These are phyloP conservation scores for Diplocarpon rosae DNA, from an alignment of 2,329 filamentous ascomycete species.

Conservation along the genomic window DNA sequence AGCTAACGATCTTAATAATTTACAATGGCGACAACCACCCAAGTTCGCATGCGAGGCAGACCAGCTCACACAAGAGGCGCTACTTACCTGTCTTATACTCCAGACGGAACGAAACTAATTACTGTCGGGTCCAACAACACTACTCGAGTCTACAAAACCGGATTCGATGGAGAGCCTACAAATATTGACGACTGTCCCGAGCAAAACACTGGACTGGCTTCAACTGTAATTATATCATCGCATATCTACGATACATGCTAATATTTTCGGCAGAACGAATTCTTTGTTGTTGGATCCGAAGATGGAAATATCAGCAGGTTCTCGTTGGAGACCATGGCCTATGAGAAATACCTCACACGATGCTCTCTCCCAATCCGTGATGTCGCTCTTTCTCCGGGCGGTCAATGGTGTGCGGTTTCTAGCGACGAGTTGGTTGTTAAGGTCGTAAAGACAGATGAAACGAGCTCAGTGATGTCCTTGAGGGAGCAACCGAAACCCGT, in stretches of 20 bases:
- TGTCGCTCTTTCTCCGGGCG: conserved; percentile 69
- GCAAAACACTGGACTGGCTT: conserved; percentile 68
- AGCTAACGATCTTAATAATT: conserved; percentile 7
- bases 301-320: conserved; percentile 95
- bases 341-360: conserved; percentile 74
- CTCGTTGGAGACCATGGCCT: conserved; percentile 60
- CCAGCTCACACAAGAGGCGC: conserved; percentile 75
- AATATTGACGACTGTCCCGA: conserved; percentile 89
- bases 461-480: conserved; percentile 62
- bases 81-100: conserved; percentile 82
- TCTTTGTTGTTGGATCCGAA: conserved; percentile 83
- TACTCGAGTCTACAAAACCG: conserved; percentile 84
- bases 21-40: conserved; percentile 27
- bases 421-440: conserved; percentile 93
- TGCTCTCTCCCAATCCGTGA: conserved; percentile 81
- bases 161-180: conserved; percentile 81
- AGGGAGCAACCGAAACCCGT: conserved; percentile 76
- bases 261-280: conserved; percentile 46
- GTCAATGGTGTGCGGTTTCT: conserved; percentile 85
- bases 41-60: conserved; percentile 45
- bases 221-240: conserved; percentile 38
- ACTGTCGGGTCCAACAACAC: conserved; percentile 92
- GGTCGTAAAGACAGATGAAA: conserved; percentile 73
- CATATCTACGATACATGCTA: conserved; percentile 5
- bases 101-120: conserved; percentile 74